Evolutionary conservation across 768 basidiomycete genomes (phyloP), one percentile per base, ranked within the genome.

Genomic region (Rhodotorula taiwanensis): DNA sequence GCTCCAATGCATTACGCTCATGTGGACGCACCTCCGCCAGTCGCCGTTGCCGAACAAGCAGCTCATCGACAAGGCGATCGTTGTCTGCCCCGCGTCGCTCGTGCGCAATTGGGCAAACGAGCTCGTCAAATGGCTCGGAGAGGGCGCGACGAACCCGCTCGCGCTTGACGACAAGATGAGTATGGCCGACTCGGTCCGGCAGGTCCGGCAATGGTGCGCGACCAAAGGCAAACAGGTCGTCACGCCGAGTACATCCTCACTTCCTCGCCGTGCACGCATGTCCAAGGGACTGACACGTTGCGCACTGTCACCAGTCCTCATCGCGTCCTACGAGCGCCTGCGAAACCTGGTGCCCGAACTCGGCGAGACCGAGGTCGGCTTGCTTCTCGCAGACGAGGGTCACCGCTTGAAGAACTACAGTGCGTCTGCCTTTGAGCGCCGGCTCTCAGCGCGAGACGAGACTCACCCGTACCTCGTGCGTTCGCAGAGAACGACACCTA

Each of bases 71-170:
- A 99, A 98, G 76, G 92, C 88, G 63, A 92, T 99, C 74, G 95
- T 99, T 70, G 93, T 85, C 1, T 99, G 95, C 75, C 95, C 95
- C 1, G 89, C 91, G 14, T 94, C 89, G 80, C 78, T 99, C 64
- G 95, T 99, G 34, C 89, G 88, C 74, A 98, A 98, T 72, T 99
- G 95, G 95, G 94, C 90, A 0, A 97, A 98, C 74, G 95, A 99
- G 77, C 80, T 98, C 33, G 92, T 84, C 34, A 99, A 99, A 79
- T 99, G 95, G 95, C 79, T 99, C 23, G 95, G 93, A 5, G 83
- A 84, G 72, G 77, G 76, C 18, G 79, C 92, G 1, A 78, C 95
- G 55, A 83, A 83, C n/a, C 83, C 87, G 1, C 76, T 99, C 34
- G 88, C 90, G 7, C 81, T 98, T 25, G 95, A 99, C 68, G 94